Evolutionary conservation across 176 grass and related monocot genomes (phyloP).

Genomic region (Juncus inflexus): DNA sequence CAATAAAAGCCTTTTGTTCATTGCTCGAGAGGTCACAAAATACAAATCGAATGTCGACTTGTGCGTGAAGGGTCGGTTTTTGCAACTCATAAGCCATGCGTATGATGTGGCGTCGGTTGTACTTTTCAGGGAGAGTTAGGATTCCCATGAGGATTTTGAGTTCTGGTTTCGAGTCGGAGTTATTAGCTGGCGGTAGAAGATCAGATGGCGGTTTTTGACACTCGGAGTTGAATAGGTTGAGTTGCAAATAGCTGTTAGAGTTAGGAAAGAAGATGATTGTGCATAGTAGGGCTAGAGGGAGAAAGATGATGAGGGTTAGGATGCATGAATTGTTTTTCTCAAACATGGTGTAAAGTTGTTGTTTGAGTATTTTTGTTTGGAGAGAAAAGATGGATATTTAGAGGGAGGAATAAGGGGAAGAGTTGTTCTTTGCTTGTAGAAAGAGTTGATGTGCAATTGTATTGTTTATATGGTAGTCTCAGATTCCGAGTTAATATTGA

Average conservation of each 20-base stretch:
- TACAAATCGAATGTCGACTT: constrained; percentile 40
- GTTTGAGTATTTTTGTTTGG: too few species aligned
- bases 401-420: too few species aligned
- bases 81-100: constrained; percentile 44
- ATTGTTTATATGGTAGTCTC: too few species aligned
- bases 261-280: constrained; percentile 12
- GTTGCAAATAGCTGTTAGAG: constrained; percentile 12
- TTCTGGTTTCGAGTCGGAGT: constrained; percentile 1
- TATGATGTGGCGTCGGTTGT: constrained; percentile 40
- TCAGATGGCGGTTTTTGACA: neutral
- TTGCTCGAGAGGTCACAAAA: constrained; percentile 36
- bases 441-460: too few species aligned
- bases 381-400: too few species aligned
- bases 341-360: constrained; percentile 3
- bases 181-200: neutral
- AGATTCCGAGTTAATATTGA: too few species aligned
- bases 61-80: constrained; percentile 4
- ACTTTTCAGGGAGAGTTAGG: constrained; percentile 34
- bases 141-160: constrained; percentile 37
- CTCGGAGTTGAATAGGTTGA: neutral
- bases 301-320: constrained; percentile 8
- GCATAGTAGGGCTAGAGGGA: constrained; percentile 20
- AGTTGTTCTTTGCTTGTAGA: too few species aligned
- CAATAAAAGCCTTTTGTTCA: constrained; percentile 32
- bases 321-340: neutral